Base-by-base conservation (phyloP, 352 stramenopile genomes). In the Phytophthora sojae region DNA sequence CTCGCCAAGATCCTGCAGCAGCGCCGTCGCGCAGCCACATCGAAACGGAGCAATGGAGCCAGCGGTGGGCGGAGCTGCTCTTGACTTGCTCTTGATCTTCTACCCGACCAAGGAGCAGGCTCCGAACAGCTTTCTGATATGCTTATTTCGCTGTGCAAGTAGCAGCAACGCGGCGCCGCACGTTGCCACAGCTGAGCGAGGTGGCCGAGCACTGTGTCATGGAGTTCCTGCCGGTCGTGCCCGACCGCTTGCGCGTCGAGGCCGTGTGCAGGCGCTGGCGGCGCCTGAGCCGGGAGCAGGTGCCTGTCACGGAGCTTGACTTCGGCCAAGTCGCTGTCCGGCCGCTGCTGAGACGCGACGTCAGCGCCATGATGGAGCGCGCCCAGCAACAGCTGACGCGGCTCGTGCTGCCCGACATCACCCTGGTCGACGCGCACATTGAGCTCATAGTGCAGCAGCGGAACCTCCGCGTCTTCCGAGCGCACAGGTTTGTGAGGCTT, bases 261-360 rank as follows among this genome's bases (percentile, higher is more conserved):
- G 49, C 71, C 0, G 84, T 91, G 26, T 92, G 86, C 65, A 83
- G 67, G 60, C 79, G 83, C 50, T 94, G 86, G 84, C 69, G 73
- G 2, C 61, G 45, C 7, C 14, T 88, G 51, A 90, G 76, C 25
- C 73, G 49, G 4, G 70, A 78, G 2, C 67, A 89, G 5, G 23
- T 91, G 9, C 65, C 77, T 8, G 73, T 90, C 45, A 56, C 61
- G 2, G 79, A 83, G 39, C 57, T 94, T 5, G 81, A 92, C 44
- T 90, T 91, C 39, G 69, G 75, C 0, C 68, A 69, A 42, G 67
- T 83, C 37, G 69, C 58, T 7, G 67, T 65, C 2, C 70, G 64
- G 6, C 76, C 73, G 1, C 58, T 35, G 29, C 32, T 77, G 50
- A 66, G 58, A 73, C 74, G 60, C 25, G 64, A 87, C n/a, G 63